Evolutionary conservation across 2,329 filamentous ascomycete species (phyloP).

Genomic region (Pezicula neosporulosa): DNA sequence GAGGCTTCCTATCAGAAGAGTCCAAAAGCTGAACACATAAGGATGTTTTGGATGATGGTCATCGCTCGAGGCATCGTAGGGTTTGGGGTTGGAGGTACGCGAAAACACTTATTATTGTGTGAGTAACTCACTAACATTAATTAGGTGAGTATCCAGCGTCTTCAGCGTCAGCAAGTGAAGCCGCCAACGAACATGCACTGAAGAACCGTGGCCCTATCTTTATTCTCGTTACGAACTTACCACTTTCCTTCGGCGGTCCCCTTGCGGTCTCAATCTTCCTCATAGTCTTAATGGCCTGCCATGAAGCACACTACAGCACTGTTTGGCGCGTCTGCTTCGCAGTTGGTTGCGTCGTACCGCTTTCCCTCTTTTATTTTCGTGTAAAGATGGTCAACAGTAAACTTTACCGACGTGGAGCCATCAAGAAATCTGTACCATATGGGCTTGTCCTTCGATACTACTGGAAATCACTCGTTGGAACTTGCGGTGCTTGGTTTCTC

Average conservation of each 20-base stretch:
- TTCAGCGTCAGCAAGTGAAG: constrained; percentile 42
- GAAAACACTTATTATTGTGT: background rate
- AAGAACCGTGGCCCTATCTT: constrained; percentile 38
- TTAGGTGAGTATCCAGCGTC: constrained; percentile 43
- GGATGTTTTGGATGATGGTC: constrained; percentile 52
- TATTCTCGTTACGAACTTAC: constrained; percentile 44
- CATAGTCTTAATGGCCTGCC: constrained; percentile 38
- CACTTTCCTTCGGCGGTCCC: constrained; percentile 35
- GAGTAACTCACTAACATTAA: background rate
- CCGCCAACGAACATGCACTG: constrained; percentile 41
- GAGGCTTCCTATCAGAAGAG: background rate
- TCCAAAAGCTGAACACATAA: background rate
- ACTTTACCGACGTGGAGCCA: constrained; percentile 49
- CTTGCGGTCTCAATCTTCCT: constrained; percentile 42
- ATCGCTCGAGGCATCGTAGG: constrained; percentile 44
- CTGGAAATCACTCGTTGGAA: constrained; percentile 50
- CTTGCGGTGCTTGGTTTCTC: constrained; percentile 49
- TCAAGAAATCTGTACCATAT: constrained; percentile 48
- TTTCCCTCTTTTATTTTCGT: constrained; percentile 54
- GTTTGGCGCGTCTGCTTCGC: constrained; percentile 47
- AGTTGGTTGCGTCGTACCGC: constrained; percentile 44
- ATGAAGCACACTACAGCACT: constrained; percentile 32
- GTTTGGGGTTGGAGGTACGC: constrained; percentile 39
- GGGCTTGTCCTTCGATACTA: constrained; percentile 47
- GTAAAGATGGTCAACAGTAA: constrained; percentile 48